phyloP scores from a whole-genome alignment of 2,329 filamentous ascomycete genomes.

The Sporothrix phasma region DNA sequence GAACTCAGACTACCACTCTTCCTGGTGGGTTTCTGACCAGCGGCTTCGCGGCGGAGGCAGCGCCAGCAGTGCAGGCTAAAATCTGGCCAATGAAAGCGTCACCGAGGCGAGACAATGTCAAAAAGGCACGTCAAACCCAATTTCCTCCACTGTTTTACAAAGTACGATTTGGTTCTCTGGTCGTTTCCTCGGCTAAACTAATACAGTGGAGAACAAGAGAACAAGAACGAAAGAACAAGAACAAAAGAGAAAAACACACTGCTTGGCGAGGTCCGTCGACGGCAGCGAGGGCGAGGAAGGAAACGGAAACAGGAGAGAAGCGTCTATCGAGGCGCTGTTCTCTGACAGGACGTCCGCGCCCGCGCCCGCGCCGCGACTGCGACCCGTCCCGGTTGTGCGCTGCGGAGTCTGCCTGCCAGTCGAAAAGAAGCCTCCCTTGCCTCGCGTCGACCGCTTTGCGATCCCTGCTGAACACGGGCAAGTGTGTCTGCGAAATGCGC shows the following conservation, averaged over 20 bases:
- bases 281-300: too few species aligned
- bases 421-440: too few species aligned
- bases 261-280: too few species aligned
- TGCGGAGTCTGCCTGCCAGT: not conserved
- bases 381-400: too few species aligned
- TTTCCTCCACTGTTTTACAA: not conserved
- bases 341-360: not conserved
- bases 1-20: too few species aligned
- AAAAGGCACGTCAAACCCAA: too few species aligned
- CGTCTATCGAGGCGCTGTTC: not conserved
- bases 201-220: constrained; percentile 14
- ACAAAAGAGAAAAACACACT: too few species aligned
- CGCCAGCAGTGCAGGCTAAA: not conserved
- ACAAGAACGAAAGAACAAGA: too few species aligned
- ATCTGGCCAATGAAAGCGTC: constrained; percentile 5
- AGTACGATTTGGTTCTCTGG: not conserved
- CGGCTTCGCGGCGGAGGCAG: not conserved
- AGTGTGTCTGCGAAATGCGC: not conserved
- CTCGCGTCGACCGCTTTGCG: not conserved
- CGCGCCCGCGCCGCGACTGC: too few species aligned
- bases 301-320: too few species aligned
- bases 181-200: constrained; percentile 5
- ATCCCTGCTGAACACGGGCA: not conserved
- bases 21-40: too few species aligned
- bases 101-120: not conserved